Evolutionary conservation across 2,329 filamentous ascomycete species (phyloP).

Genomic region (Xylaria sp.): DNA sequence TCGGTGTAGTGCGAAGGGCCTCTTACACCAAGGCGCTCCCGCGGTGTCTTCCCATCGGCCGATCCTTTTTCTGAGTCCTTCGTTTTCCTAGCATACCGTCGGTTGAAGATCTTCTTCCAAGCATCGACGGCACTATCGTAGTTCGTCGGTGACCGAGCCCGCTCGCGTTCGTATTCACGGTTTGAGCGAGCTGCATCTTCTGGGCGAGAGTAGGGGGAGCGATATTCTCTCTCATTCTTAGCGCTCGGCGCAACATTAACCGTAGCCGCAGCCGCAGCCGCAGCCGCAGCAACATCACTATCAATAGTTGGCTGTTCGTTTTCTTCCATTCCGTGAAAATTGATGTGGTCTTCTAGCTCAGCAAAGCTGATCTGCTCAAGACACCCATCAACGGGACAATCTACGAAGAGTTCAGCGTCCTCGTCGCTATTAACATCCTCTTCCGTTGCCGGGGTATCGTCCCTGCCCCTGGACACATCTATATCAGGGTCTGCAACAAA

Average conservation of each 20-base stretch:
- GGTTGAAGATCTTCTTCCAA: slow-evolving; percentile 47
- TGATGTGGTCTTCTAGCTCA: slow-evolving; percentile 68
- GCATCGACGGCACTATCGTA: slow-evolving; percentile 42
- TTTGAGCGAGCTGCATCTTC: slow-evolving; percentile 20
- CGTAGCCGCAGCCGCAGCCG: slow-evolving; percentile 3
- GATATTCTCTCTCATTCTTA: slow-evolving; percentile 29
- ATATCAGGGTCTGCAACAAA: slow-evolving; percentile 37
- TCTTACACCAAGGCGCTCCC: slow-evolving; percentile 38
- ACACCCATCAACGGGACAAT: slow-evolving; percentile 67
- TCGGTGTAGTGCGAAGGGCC: not conserved
- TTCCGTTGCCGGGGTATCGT: slow-evolving; percentile 1
- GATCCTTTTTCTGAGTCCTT: slow-evolving; percentile 3
- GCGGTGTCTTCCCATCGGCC: slow-evolving; percentile 1
- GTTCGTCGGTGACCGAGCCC: slow-evolving; percentile 16
- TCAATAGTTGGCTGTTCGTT: slow-evolving; percentile 50
- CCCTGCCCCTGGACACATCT: not conserved
- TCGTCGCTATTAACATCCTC: slow-evolving; percentile 38
- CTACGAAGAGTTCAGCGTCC: slow-evolving; percentile 55
- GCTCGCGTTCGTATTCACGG: slow-evolving; percentile 7
- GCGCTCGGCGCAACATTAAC: slow-evolving; percentile 3
- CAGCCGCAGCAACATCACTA: slow-evolving; percentile 12
- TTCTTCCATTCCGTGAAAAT: slow-evolving; percentile 65
- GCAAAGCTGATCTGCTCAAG: slow-evolving; percentile 63
- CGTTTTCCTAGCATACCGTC: slow-evolving; percentile 27
- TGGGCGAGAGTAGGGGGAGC: slow-evolving; percentile 34